Evolutionary conservation across 2,329 filamentous ascomycete genomes (phyloP), one percentile per base, ranked within the genome.

Genomic region (Parastagonospora nodorum): DNA sequence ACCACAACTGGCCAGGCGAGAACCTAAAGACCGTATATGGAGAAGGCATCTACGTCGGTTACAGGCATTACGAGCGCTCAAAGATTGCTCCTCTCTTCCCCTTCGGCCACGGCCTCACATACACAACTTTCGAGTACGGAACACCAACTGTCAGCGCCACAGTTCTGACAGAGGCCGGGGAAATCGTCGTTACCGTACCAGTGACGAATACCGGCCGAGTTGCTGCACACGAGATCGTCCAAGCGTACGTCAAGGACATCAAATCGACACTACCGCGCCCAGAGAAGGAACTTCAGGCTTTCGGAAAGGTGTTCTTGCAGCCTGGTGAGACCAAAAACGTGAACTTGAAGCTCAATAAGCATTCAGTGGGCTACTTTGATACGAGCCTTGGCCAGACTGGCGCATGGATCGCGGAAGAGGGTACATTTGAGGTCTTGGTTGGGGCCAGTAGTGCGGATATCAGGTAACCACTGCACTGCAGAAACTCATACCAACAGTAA

Each of bases 21-120:
- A 87, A 89, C 67, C 73, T 83, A 41, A 81, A 84, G 58, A 85
- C 88, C 0, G 70, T 87, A 1, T 91, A 91, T 65, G 87, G 86
- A 45, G 88, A 92, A 70, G 88, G 86, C 11, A 74, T 91, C 10
- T 89, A 85, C 72, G 82, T 91, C 47, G 88, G 88, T 2, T 91
- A 92, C 73, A 77, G 84, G 14, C 86, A 89, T 72, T 90, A 89
- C 69, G 88, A 92, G 62, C 82, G 82, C 15, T 75, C 78, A 10
- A 77, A 78, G 24, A 80, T 86, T 42, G 74, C 78, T 5, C 85
- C 86, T 0, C 77, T 88, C 0, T 91, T 92, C 73, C 82, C 87
- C 50, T 95, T 95, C 68, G 88, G 88, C 10, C 86, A 91, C 67
- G 88, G 90, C 2, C 78, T 94, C 1, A 89, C 87, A 12, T 94